Base-by-base conservation (phyloP, 129 eudicot species). In the Flaveria trinervia region DNA sequence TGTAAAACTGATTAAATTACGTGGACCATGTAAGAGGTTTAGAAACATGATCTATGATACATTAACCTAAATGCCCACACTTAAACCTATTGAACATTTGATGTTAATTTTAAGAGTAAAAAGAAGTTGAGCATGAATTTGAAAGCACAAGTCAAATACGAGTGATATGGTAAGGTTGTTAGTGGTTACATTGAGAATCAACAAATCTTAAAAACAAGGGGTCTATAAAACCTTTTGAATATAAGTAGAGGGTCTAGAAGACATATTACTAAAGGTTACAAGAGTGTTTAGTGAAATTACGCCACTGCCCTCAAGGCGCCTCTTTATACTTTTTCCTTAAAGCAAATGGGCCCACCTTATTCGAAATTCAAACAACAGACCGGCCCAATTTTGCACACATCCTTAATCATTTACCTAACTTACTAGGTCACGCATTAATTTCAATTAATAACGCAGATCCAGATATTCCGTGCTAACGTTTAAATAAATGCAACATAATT, bases 311-410 rank as follows among this genome's bases (percentile, higher is more conserved):
- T 20, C 65, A n/a, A 22, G 15, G 14, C 13, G 13, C 26, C 14
- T 15, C 46, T 17, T 64, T 26, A 11, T 64, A 2, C 13, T 46
- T 51, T 76, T 51, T 2, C 8, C 51, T 18, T 30, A 60, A 76
- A 20, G 36, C 36, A 54, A 65, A 50, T 65, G 52, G 73, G 73
- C 73, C 73, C 80, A 76, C 80, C 2, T 49, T 65, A 51, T 65
- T 76, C 51, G 26, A 76, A 76, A 49, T 76, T 36, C 23, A 67
- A 67, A 76, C 26, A 9, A 51, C 22, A 50, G 51, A 55, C 66
- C 65, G 54, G 66, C 80, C 80, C 80, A 65, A 33, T 76, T 48
- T 50, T 13, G 65, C 51, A 22, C 10, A 28, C 28, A 7, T 1
- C 51, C 17, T 25, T 65, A 33, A 51, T 65, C 23, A 36, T 65